phyloP scores from a whole-genome alignment of 2,329 filamentous ascomycete species.

The Claviceps sp. region DNA sequence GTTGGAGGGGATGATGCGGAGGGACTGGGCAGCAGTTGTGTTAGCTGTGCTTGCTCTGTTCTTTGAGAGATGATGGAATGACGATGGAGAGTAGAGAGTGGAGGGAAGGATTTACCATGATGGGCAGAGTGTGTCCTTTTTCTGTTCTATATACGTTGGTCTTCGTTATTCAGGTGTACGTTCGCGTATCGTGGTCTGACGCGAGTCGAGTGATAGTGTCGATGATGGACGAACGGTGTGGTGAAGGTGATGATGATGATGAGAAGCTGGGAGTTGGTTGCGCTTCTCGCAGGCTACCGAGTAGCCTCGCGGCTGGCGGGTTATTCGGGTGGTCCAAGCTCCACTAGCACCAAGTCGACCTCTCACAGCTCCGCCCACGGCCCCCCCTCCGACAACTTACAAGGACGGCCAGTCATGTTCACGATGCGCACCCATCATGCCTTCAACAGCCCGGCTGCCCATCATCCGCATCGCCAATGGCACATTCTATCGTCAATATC shows the following conservation, averaged over 20 bases:
- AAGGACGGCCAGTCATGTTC: background rate
- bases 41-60: too few species aligned
- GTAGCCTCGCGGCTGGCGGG: conserved; percentile 14
- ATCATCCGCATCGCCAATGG: conserved; percentile 63
- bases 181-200: background rate
- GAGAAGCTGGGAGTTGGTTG: conserved; percentile 3
- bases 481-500: conserved; percentile 72
- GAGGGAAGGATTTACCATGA: conserved; percentile 2
- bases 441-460: conserved; percentile 26
- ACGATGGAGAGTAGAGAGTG: conserved; percentile 21
- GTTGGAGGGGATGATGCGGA: conserved; percentile 73
- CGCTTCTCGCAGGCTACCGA: conserved; percentile 13
- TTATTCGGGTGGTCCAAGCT: background rate
- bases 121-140: background rate
- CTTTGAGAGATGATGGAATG: conserved; percentile 3
- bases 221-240: background rate
- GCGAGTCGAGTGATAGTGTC: background rate
- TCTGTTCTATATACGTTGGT: background rate
- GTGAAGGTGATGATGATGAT: background rate
- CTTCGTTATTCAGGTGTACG: background rate
- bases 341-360: background rate
- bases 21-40: conserved; percentile 42
- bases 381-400: background rate
- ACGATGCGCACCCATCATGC: background rate
- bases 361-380: too few species aligned